phyloP scores from a whole-genome alignment of 495 filamentous ascomycete genomes.

The Delitschia confertaspora region DNA sequence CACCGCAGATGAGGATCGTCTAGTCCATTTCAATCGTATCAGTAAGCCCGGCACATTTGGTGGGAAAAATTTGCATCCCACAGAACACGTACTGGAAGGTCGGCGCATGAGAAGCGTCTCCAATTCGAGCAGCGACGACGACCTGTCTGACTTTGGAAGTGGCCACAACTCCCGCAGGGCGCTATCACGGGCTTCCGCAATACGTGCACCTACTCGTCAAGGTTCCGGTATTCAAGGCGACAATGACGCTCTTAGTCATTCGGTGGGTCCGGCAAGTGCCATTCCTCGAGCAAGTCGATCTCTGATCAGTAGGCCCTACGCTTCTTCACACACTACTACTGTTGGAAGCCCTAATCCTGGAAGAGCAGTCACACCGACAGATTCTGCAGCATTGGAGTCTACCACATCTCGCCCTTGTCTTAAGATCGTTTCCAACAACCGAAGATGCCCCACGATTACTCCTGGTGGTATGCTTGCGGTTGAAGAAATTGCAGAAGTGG shows the following conservation, averaged over 20 bases:
- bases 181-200: slow-evolving; percentile 44
- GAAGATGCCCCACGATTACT: slow-evolving; percentile 69
- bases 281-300: slow-evolving; percentile 12
- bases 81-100: slow-evolving; percentile 78
- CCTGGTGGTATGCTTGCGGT: slow-evolving; percentile 82
- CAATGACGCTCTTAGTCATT: slow-evolving; percentile 14
- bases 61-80: slow-evolving; percentile 84
- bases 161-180: slow-evolving; percentile 47
- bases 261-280: slow-evolving; percentile 11
- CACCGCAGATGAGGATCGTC: slow-evolving; percentile 75
- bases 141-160: slow-evolving; percentile 43
- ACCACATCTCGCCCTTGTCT: slow-evolving; percentile 25
- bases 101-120: slow-evolving; percentile 39
- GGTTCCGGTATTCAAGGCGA: slow-evolving; percentile 26
- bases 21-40: slow-evolving; percentile 80
- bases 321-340: slow-evolving; percentile 22
- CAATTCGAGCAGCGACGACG: slow-evolving; percentile 58
- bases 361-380: slow-evolving; percentile 19
- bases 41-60: slow-evolving; percentile 68
- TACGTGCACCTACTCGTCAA: slow-evolving; percentile 34
- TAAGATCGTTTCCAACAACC: slow-evolving; percentile 51
- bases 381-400: slow-evolving; percentile 15
- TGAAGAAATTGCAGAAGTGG: slow-evolving; percentile 75
- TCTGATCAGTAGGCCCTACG: slow-evolving; percentile 19
- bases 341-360: slow-evolving; percentile 23